A percentile compares a stretch with the other conserved stretches of the same genome.
Evolutionary conservation across 2,329 filamentous ascomycete species (phyloP).

Genomic region (Cladosporium austrohemisphaericum): DNA sequence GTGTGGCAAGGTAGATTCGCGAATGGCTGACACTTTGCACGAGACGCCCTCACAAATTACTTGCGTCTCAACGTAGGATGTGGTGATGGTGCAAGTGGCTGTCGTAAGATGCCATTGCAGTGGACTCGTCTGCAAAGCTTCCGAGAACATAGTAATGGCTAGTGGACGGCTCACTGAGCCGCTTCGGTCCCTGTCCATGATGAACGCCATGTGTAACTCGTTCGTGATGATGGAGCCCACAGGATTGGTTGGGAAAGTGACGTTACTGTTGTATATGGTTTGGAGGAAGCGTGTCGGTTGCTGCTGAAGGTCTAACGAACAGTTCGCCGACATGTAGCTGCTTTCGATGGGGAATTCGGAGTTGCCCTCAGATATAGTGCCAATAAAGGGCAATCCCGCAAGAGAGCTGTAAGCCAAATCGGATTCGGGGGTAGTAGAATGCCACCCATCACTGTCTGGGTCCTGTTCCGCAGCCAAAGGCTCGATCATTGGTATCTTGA

Average conservation of each 20-base stretch:
- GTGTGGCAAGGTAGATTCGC: background rate
- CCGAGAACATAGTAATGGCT: background rate
- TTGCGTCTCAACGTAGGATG: background rate
- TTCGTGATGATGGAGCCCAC: background rate
- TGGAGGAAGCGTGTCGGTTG: background rate
- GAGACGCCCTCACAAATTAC: background rate
- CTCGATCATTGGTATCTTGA: slow-evolving; percentile 20
- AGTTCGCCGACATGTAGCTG: background rate
- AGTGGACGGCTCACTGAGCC: background rate
- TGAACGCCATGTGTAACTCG: background rate
- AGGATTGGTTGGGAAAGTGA: background rate
- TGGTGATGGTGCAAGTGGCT: background rate
- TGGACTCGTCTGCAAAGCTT: background rate
- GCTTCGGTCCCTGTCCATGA: background rate
- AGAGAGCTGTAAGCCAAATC: background rate
- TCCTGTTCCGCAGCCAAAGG: slow-evolving; percentile 9
- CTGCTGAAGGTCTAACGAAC: background rate
- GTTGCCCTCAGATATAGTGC: background rate
- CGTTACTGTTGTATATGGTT: background rate
- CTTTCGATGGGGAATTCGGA: background rate
- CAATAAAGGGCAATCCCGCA: background rate
- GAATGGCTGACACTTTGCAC: background rate
- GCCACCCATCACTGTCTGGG: slow-evolving; percentile 16
- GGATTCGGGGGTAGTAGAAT: background rate
- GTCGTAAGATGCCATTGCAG: background rate